Conservation (phyloP, 2,329 filamentous ascomycete genomes). For the Calonectria pauciramosa region DNA sequence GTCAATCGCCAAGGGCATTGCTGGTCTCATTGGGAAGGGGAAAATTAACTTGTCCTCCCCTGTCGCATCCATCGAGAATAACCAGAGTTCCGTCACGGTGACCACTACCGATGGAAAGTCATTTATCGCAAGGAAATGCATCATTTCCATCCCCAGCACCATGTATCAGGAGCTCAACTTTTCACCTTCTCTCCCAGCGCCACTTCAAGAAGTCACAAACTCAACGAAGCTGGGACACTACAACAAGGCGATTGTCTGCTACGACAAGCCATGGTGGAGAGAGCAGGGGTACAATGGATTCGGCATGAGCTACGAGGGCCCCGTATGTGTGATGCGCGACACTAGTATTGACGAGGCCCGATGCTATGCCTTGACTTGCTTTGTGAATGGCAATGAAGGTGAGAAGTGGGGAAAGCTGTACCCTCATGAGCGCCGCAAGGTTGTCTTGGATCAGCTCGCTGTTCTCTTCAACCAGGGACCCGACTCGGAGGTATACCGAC, state of each 20-base stretch:
- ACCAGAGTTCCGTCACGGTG: conserved; percentile 29
- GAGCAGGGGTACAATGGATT: conserved; percentile 54
- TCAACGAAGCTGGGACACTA: conserved; percentile 58
- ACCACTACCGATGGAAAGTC: conserved; percentile 40
- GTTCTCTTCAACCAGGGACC: conserved; percentile 42
- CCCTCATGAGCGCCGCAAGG: conserved; percentile 43
- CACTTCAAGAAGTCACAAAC: conserved; percentile 51
- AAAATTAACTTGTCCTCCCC: conserved; percentile 36
- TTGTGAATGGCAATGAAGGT: conserved; percentile 55
- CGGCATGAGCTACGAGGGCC: conserved; percentile 56
- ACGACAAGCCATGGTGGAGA: conserved; percentile 51
- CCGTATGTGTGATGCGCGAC: conserved; percentile 56
- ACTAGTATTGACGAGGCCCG: conserved; percentile 51
- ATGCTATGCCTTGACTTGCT: conserved; percentile 55
- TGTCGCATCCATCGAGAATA: conserved; percentile 42
- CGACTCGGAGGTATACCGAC: conserved; percentile 38
- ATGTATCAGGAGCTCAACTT: conserved; percentile 62
- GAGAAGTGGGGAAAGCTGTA: conserved; percentile 51
- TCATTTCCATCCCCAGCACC: conserved; percentile 64
- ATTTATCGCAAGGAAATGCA: conserved; percentile 54
- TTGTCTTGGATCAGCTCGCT: conserved; percentile 52
- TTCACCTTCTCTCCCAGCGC: conserved; percentile 57
- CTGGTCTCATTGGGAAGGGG: conserved; percentile 42
- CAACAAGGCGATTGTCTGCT: conserved; percentile 56
- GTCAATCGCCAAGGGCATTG: conserved; percentile 44